Evolutionary conservation across 148 eudicot genomes (phyloP), one percentile per base, ranked within the genome.

Genomic region (Vaccinium vitisidaea): DNA sequence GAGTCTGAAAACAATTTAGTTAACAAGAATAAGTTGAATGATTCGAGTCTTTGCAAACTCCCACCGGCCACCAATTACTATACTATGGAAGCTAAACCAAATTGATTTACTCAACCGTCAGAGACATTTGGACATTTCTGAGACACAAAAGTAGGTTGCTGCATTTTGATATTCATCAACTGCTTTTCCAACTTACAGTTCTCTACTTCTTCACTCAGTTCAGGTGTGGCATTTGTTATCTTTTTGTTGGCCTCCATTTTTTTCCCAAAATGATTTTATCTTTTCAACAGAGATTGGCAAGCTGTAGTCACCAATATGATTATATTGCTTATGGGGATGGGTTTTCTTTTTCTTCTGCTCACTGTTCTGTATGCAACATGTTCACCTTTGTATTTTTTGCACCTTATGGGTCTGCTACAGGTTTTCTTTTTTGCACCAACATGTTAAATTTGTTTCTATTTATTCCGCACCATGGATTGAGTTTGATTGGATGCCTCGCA

Each of bases 41-140:
- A 23, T 25, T 49, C 0, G 23, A 43, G 59, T 81, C 75, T 81
- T 23, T 15, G 11, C 65, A 48, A 25, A 67, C 58, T 81, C 48
- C 83, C 73, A 63, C 75, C 32, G 8, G 48, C 83, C 73, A 63
- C 75, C 53, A 14, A 65, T 65, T 81, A 46, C 59, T 81, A 39
- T 48, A 25, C 39, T 3, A 65, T 23, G 18, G 55, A 81, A 46
- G 58, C 58, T 46, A 30, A 63, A 25, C 23, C 49, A 6, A 46
- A n/a, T 36, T 39, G n/a, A 6, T 8, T 8, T 48, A 15, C 43
- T 48, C 52, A 49, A 65, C 75, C 25, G 8, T 58, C 18, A 23
- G 10, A 61, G 74, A 23, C 46, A 54, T 53, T 79, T 79, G 36
- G n/a, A 32, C n/a, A 54, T 79, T 27, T 27, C n/a, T 27, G 3